A percentile compares a stretch with the other conserved stretches of the same genome.
These are phyloP conservation scores for Rhizopogon vinicolor DNA, from an alignment of 768 basidiomycete genomes.

Conservation along the genomic window DNA sequence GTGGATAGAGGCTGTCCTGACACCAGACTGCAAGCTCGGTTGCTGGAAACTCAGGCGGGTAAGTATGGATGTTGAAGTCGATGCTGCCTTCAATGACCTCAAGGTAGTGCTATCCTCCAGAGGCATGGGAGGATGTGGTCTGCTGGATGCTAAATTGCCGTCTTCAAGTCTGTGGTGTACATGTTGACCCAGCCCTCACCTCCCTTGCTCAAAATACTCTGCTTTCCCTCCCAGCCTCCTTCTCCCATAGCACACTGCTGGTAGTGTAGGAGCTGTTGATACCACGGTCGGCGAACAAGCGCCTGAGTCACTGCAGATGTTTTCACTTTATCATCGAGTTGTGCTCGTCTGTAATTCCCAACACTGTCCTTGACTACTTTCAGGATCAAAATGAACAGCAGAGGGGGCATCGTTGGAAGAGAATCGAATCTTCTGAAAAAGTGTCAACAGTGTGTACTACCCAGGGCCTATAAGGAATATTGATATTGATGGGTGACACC, in stretches of 20 bases:
- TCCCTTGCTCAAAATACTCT: slow-evolving; percentile 53
- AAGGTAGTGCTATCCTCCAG: slow-evolving; percentile 18
- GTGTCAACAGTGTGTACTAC: slow-evolving; percentile 81
- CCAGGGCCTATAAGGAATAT: slow-evolving; percentile 38
- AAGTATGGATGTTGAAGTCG: slow-evolving; percentile 61
- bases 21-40: slow-evolving; percentile 31
- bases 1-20: slow-evolving; percentile 32
- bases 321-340: slow-evolving; percentile 90
- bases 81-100: slow-evolving; percentile 50
- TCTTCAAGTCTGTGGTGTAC: slow-evolving; percentile 32
- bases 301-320: slow-evolving; percentile 88
- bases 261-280: slow-evolving; percentile 70
- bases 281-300: slow-evolving; percentile 67
- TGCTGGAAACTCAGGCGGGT: slow-evolving; percentile 44
- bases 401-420: slow-evolving; percentile 83
- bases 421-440: slow-evolving; percentile 83
- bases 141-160: slow-evolving; percentile 36
- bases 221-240: slow-evolving; percentile 67
- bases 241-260: slow-evolving; percentile 82
- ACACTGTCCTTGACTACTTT: slow-evolving; percentile 95
- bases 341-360: slow-evolving; percentile 90
- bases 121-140: slow-evolving; percentile 12
- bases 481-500: slow-evolving; percentile 11
- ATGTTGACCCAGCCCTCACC: slow-evolving; percentile 32
- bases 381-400: slow-evolving; percentile 80